phyloP scores from a whole-genome alignment of 164 flowering plant genomes.

The Saururus chinensis region DNA sequence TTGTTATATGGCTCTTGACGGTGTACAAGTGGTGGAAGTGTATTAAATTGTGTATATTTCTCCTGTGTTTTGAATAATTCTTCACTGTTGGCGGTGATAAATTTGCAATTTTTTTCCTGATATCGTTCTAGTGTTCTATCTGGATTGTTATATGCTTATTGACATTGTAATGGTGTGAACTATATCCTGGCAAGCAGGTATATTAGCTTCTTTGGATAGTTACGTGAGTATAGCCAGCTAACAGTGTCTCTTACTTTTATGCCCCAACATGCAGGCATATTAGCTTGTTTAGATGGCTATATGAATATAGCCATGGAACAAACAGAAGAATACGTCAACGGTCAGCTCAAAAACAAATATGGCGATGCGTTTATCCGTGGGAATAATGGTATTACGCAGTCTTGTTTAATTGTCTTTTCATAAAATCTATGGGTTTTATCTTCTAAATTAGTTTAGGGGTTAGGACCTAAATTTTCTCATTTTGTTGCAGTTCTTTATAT shows the following conservation, averaged over 20 bases:
- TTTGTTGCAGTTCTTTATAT: conserved; percentile 71
- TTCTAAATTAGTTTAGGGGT: too few relatives aligned
- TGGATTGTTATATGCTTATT: too few relatives aligned
- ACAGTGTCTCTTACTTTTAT: neutral
- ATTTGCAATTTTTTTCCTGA: too few relatives aligned
- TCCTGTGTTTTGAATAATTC: too few relatives aligned
- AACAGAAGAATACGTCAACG: conserved; percentile 97
- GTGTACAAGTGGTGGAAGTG: too few relatives aligned
- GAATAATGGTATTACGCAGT: conserved; percentile 57
- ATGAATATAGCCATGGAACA: conserved; percentile 99
- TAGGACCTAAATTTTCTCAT: neutral
- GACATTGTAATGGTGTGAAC: too few relatives aligned
- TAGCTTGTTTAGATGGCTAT: conserved; percentile 94
- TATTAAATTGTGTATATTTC: too few relatives aligned
- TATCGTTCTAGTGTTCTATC: too few relatives aligned
- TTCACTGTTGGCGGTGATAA: too few relatives aligned
- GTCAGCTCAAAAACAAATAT: conserved; percentile 92
- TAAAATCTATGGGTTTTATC: too few relatives aligned
- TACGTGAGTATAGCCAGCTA: neutral
- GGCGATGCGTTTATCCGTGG: conserved; percentile 99
- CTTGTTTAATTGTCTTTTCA: neutral
- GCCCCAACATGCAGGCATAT: conserved; percentile 47
- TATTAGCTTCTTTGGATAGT: too few relatives aligned
- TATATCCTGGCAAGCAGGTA: neutral
- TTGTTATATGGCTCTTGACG: too few relatives aligned